Percentiles rank a stretch among this genome's conserved stretches.
phyloP scores from a whole-genome alignment of 2,329 filamentous ascomycete genomes.

The Sporothrix schenckii region DNA sequence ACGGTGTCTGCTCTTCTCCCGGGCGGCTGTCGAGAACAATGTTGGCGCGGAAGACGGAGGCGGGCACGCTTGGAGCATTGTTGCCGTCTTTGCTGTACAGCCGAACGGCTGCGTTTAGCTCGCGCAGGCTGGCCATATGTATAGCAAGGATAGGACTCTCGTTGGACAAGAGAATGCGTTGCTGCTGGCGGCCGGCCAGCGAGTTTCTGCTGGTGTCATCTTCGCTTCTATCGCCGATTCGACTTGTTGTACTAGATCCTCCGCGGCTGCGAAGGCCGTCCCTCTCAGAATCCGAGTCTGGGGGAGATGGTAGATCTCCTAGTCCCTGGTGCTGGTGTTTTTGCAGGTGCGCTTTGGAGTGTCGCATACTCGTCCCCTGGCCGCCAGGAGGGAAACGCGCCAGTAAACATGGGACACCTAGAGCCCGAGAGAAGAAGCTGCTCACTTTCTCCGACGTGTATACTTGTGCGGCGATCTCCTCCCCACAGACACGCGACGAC shows the following conservation, averaged over 20 bases:
- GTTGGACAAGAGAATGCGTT: constrained; percentile 79
- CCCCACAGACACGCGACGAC: constrained; percentile 78
- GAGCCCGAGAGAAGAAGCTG: constrained; percentile 72
- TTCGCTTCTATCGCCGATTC: constrained; percentile 1
- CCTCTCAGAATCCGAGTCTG: constrained; percentile 59
- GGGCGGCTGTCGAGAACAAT: constrained; percentile 66
- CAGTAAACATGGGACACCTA: constrained; percentile 79
- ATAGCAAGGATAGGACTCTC: constrained; percentile 91
- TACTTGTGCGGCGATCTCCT: constrained; percentile 68
- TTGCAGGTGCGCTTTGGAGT: constrained; percentile 71
- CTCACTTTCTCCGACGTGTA: constrained; percentile 70
- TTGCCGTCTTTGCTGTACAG: constrained; percentile 56
- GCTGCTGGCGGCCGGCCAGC: constrained; percentile 38
- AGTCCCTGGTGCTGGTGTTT: constrained; percentile 52
- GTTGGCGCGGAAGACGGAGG: constrained; percentile 85
- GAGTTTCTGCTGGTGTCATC: constrained; percentile 5
- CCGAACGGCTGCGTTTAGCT: constrained; percentile 73
- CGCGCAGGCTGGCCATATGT: constrained; percentile 75
- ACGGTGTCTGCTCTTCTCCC: constrained; percentile 51
- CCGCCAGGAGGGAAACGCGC: constrained; percentile 78
- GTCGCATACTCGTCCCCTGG: constrained; percentile 61
- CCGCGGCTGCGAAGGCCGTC: not conserved
- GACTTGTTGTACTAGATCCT: not conserved
- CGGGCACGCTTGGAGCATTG: constrained; percentile 54
- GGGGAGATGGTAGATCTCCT: constrained; percentile 56